Conservation (phyloP, 371 early-diverging fungal species). For the Blakeslea trispora region DNA sequence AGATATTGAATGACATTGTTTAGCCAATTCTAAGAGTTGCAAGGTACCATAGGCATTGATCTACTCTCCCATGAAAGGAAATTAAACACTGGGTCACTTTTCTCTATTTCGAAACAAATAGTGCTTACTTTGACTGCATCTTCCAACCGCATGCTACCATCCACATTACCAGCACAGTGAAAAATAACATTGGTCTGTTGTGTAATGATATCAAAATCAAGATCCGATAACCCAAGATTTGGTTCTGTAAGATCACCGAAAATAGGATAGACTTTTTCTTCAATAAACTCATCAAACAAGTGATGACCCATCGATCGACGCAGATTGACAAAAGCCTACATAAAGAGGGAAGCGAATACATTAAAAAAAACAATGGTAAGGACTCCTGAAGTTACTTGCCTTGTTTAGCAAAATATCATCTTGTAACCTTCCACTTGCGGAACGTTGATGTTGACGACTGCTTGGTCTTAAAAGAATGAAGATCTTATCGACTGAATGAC, state of each 20-base stretch:
- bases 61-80: too few species aligned
- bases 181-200: constrained; percentile 51
- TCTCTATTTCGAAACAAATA: too few species aligned
- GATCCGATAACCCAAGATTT: constrained; percentile 49
- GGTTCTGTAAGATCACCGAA: constrained; percentile 53
- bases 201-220: constrained; percentile 43
- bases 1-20: constrained; percentile 46
- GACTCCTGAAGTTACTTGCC: constrained; percentile 12
- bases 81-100: too few species aligned
- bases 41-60: constrained; percentile 58
- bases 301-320: constrained; percentile 44
- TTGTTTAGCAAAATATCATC: constrained; percentile 51
- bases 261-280: constrained; percentile 57
- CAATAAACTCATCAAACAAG: constrained; percentile 41
- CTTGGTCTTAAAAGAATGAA: constrained; percentile 36
- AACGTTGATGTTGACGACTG: constrained; percentile 23
- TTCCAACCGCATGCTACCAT: constrained; percentile 56
- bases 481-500: constrained; percentile 35
- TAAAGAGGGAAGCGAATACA: not conserved
- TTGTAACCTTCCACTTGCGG: constrained; percentile 32
- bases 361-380: not conserved
- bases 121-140: constrained; percentile 52
- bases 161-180: constrained; percentile 61
- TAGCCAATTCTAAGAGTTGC: constrained; percentile 53
- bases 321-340: constrained; percentile 49